Conservation (phyloP, 805 yeast species). For the Schwanniomyces sp. region DNA sequence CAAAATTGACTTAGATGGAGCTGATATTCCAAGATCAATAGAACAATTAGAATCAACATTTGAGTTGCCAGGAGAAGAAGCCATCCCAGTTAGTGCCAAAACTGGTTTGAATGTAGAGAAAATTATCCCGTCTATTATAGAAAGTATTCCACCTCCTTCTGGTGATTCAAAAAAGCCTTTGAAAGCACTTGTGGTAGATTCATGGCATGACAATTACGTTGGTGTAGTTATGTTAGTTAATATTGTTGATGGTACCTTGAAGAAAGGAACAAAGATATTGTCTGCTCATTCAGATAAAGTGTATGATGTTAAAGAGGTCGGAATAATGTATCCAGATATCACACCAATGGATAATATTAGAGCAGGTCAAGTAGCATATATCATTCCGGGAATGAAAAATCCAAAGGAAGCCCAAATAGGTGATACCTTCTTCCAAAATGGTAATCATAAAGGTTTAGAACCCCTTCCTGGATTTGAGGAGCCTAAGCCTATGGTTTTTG, state of each 20-base stretch:
- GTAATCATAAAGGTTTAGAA: slow-evolving; percentile 55
- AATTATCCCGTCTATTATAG: slow-evolving; percentile 79
- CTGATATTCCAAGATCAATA: slow-evolving; percentile 76
- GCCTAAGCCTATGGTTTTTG: slow-evolving; percentile 97
- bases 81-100: slow-evolving; percentile 87
- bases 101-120: slow-evolving; percentile 79
- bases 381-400: slow-evolving; percentile 92
- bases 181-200: slow-evolving; percentile 84
- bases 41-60: slow-evolving; percentile 85
- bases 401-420: slow-evolving; percentile 87
- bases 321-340: slow-evolving; percentile 92
- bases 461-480: slow-evolving; percentile 95
- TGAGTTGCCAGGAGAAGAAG: slow-evolving; percentile 72
- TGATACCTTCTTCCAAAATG: slow-evolving; percentile 75
- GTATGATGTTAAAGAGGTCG: slow-evolving; percentile 90
- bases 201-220: slow-evolving; percentile 92
- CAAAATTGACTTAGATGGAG: slow-evolving; percentile 86
- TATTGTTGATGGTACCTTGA: slow-evolving; percentile 78
- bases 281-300: slow-evolving; percentile 75
- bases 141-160: slow-evolving; percentile 75
- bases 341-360: slow-evolving; percentile 58
- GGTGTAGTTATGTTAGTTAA: slow-evolving; percentile 88
- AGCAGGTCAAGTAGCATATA: slow-evolving; percentile 94
- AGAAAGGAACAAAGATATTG: slow-evolving; percentile 70
- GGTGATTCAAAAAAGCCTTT: slow-evolving; percentile 56